These are phyloP conservation scores for Nematodospora anomalae DNA, from an alignment of 1,139 yeast species.

Conservation along the genomic window DNA sequence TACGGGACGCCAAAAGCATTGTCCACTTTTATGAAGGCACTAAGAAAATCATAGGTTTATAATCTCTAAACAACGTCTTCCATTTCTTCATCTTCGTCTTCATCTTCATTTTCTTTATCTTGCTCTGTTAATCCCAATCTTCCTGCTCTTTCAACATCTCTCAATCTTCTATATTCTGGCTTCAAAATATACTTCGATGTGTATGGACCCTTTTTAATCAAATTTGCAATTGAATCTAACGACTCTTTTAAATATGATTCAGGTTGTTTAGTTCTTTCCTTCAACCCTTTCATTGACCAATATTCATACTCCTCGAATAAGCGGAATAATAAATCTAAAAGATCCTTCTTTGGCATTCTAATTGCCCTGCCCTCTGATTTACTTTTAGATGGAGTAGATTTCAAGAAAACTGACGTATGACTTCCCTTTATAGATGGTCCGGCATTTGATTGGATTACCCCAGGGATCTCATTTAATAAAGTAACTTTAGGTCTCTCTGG, in stretches of 20 bases:
- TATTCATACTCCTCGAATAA: slow-evolving; percentile 93
- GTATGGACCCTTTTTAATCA: slow-evolving; percentile 94
- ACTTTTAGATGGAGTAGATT: slow-evolving; percentile 31
- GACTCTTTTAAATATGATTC: slow-evolving; percentile 91
- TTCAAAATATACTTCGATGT: slow-evolving; percentile 87
- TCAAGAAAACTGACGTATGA: slow-evolving; percentile 61
- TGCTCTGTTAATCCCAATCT: slow-evolving; percentile 46
- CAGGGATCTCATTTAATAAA: slow-evolving; percentile 78
- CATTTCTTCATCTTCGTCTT: slow-evolving; percentile 51
- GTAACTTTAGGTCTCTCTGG: slow-evolving; percentile 70
- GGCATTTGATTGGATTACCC: slow-evolving; percentile 81
- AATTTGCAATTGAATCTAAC: slow-evolving; percentile 82
- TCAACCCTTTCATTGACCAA: slow-evolving; percentile 93
- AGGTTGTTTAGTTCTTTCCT: slow-evolving; percentile 94
- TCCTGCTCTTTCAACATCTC: slow-evolving; percentile 75
- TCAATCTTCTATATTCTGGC: slow-evolving; percentile 82
- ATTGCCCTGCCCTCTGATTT: slow-evolving; percentile 83
- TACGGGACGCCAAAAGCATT: too few species aligned
- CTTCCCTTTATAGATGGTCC: slow-evolving; percentile 78
- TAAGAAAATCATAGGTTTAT: background rate
- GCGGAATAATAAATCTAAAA: slow-evolving; percentile 82
- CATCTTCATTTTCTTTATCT: slow-evolving; percentile 47
- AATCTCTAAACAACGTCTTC: slow-evolving; percentile 27
- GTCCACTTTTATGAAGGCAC: background rate
- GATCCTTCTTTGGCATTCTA: slow-evolving; percentile 90